Evolutionary conservation across 2,329 filamentous ascomycete genomes (phyloP), one percentile per base, ranked within the genome.

Genomic region (Phaeophleospora eucalypticola): DNA sequence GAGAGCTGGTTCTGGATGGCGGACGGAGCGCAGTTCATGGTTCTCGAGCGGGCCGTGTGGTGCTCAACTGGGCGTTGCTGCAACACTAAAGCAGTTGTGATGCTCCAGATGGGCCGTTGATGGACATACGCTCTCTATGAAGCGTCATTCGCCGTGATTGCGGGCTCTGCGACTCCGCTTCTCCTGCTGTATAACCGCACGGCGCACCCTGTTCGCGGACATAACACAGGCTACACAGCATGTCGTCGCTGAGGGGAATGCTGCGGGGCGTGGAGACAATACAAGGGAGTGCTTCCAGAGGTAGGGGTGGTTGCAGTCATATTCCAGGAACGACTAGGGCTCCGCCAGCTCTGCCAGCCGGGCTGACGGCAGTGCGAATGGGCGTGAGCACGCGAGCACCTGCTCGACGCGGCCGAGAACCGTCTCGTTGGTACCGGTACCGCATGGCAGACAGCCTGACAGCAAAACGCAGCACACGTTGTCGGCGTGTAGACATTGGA

Each of bases 1-100:
- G 58, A 58, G 38, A 65, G 51, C 45, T 66, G 63, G 20, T 48
- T 36, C 51, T 63, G 59, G 35, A 65, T 61, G 19, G 54, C 59
- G 20, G 58, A 46, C 37, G 52, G 36, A 12, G 41, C 37, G 40
- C 6, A 12, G 24, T 6, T 29, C 24, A 12, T 29, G 24, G 12
- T 12, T 29, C 24, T 6, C 12, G 24, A 29, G 24, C 12, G 24
- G 7, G 24, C 6, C 24, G 24, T 6, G 12, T 6, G 24, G 12
- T 29, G 24, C 24, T 29, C 24, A 6, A 29, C 6, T 7, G 24
- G 12, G 24, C 12, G 24, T 29, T 29, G 6, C 24, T 29, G 24
- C 12, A 12, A 29, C 24, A 29, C 7, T 12, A 12, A 29, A 12
- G 24, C 24, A n/a, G n/a, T n/a, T 12, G 24, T 12, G 24, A 7